phyloP scores from a whole-genome alignment of 345 rosid species.

The Gynandropsis gynandra region DNA sequence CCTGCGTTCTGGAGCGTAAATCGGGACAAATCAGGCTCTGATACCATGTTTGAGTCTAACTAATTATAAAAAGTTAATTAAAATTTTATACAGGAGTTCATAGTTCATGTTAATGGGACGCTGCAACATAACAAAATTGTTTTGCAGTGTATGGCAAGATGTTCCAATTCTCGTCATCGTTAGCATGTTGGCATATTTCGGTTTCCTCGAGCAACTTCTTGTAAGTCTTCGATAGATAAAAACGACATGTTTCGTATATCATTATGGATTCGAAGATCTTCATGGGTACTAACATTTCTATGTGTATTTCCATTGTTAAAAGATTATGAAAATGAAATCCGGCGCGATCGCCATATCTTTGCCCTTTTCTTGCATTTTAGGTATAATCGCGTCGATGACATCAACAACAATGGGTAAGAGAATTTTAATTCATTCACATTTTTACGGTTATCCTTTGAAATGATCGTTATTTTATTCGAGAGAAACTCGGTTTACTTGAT shows the following conservation, averaged over 20 bases:
- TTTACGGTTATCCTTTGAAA: not conserved
- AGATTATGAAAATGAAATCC: constrained; percentile 70
- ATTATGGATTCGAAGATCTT: constrained; percentile 6
- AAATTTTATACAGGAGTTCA: no score
- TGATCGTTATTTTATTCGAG: not conserved
- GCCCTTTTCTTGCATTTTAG: constrained; percentile 86
- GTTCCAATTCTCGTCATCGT: constrained; percentile 81
- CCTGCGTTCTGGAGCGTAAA: no score
- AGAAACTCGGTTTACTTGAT: constrained; percentile 13
- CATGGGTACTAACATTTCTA: not conserved
- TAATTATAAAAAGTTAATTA: no score
- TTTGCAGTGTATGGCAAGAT: constrained; percentile 90
- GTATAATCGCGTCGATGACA: constrained; percentile 93
- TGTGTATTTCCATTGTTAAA: constrained; percentile 8
- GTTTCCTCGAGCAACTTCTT: constrained; percentile 96
- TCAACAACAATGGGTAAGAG: constrained; percentile 83
- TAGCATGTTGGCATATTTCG: constrained; percentile 97
- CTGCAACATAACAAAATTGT: not conserved
- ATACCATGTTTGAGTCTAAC: no score
- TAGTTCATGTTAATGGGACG: no score
- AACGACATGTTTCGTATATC: constrained; percentile 11
- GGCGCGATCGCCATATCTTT: constrained; percentile 90
- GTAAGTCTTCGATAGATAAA: constrained; percentile 41
- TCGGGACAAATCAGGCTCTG: no score
- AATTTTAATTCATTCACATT: not conserved